These are phyloP conservation scores for Debaryomyces maramus DNA, from an alignment of 805 yeast genomes.

Conservation along the genomic window DNA sequence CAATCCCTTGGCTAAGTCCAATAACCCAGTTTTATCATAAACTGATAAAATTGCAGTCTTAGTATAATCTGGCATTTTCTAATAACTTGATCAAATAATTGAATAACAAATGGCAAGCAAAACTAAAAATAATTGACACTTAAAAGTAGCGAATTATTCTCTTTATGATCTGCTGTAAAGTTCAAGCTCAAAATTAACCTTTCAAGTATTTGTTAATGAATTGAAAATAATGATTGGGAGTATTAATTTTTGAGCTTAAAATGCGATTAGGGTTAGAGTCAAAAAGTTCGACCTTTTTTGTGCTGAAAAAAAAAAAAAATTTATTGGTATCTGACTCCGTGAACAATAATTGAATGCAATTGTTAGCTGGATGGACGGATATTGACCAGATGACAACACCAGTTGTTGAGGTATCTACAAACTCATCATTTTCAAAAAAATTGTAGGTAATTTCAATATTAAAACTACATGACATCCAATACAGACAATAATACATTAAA, in stretches of 20 bases:
- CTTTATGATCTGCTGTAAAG: background rate
- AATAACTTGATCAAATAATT: slow-evolving; percentile 2
- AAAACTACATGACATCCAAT: background rate
- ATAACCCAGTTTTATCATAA: slow-evolving; percentile 93
- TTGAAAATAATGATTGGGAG: slow-evolving; percentile 1
- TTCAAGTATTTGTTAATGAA: background rate
- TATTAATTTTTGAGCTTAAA: slow-evolving; percentile 6
- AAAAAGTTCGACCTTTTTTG: background rate
- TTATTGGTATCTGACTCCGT: slow-evolving; percentile 7
- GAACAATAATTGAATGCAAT: slow-evolving; percentile 1
- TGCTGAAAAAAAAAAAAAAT: slow-evolving; percentile 1
- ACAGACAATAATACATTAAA: background rate
- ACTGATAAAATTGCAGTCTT: slow-evolving; percentile 96
- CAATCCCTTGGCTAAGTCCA: slow-evolving; percentile 95
- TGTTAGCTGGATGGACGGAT: background rate
- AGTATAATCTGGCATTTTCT: slow-evolving; percentile 38
- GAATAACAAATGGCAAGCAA: background rate
- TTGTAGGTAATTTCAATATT: no score
- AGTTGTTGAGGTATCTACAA: no score
- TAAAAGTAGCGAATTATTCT: background rate
- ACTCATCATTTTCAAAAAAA: no score
- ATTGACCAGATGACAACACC: background rate
- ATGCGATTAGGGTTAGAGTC: slow-evolving; percentile 5
- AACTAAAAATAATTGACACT: background rate
- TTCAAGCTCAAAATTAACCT: background rate